phyloP scores from a whole-genome alignment of 306 rosid genomes.

The Parietaria judaica region DNA sequence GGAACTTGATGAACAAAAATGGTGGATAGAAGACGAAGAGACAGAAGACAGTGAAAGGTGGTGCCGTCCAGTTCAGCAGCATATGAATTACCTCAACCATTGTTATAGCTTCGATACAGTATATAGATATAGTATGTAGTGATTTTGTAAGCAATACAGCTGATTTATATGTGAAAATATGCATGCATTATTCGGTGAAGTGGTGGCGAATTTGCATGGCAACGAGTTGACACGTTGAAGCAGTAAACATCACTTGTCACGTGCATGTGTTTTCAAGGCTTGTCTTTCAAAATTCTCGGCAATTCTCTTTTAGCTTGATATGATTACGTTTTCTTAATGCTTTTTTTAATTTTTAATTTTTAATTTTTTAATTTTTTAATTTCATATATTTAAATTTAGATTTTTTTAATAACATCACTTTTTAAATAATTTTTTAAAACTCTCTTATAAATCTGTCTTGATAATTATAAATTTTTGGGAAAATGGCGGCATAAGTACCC shows the following conservation, averaged over 20 bases:
- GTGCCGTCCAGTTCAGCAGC: slow-evolving; percentile 45
- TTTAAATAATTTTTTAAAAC: no score
- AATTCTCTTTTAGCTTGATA: no score
- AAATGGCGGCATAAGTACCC: no score
- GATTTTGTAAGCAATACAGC: no score
- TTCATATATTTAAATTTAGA: no score
- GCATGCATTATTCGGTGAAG: not conserved
- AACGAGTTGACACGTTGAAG: slow-evolving; percentile 27
- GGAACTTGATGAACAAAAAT: slow-evolving; percentile 27
- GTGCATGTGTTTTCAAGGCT: not conserved
- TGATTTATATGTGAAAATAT: not conserved
- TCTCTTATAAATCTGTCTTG: no score
- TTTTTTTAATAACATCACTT: no score
- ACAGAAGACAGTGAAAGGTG: slow-evolving; percentile 47
- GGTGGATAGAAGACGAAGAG: slow-evolving; percentile 50
- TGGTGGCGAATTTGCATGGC: slow-evolving; percentile 32
- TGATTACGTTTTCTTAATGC: no score
- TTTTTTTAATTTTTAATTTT: no score
- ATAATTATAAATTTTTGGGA: no score
- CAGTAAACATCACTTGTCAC: not conserved
- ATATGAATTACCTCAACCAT: slow-evolving; percentile 37
- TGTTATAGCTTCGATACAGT: not conserved
- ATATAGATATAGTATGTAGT: not conserved
- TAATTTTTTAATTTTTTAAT: no score
- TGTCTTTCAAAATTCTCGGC: not conserved